phyloP scores from a whole-genome alignment of 495 filamentous ascomycete genomes.

The Aspergillus bridgeri region DNA sequence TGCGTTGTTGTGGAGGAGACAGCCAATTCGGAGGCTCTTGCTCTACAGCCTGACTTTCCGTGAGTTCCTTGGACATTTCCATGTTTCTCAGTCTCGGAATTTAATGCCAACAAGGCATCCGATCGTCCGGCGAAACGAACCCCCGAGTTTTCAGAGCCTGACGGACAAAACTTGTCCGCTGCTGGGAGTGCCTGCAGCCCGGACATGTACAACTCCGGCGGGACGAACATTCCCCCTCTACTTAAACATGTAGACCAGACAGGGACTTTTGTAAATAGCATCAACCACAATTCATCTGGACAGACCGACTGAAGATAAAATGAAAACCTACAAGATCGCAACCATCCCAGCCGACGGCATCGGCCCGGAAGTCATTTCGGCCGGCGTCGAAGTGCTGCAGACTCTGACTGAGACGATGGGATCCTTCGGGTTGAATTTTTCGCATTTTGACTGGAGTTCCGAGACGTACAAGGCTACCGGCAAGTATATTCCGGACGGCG shows the following conservation, averaged over 20 bases:
- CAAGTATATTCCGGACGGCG: conserved; percentile 53
- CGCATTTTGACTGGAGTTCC: conserved; percentile 50
- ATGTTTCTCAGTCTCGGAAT: too few relatives aligned
- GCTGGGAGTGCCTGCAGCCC: background rate
- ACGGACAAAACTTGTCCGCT: background rate
- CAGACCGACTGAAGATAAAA: too few relatives aligned
- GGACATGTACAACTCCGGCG: conserved; percentile 16
- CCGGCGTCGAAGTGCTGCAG: conserved; percentile 45
- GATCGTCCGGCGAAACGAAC: background rate
- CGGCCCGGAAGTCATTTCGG: conserved; percentile 51
- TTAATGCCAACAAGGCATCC: background rate
- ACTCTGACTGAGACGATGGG: conserved; percentile 40
- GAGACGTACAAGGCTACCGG: conserved; percentile 52
- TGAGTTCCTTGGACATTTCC: background rate
- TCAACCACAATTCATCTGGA: background rate
- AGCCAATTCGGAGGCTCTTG: too few relatives aligned
- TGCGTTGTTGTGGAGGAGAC: too few relatives aligned
- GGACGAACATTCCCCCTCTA: conserved; percentile 6
- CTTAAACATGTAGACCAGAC: background rate
- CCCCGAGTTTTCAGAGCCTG: too few relatives aligned
- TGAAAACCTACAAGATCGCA: conserved; percentile 46
- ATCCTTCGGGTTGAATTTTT: conserved; percentile 49
- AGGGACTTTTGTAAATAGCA: background rate
- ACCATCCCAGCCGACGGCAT: conserved; percentile 55
- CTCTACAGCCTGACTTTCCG: too few relatives aligned